Percentiles rank a stretch among this genome's conserved stretches.
These are phyloP conservation scores for Alloteropsis semialata DNA, from an alignment of 176 grass and related monocot genomes.

Conservation along the genomic window DNA sequence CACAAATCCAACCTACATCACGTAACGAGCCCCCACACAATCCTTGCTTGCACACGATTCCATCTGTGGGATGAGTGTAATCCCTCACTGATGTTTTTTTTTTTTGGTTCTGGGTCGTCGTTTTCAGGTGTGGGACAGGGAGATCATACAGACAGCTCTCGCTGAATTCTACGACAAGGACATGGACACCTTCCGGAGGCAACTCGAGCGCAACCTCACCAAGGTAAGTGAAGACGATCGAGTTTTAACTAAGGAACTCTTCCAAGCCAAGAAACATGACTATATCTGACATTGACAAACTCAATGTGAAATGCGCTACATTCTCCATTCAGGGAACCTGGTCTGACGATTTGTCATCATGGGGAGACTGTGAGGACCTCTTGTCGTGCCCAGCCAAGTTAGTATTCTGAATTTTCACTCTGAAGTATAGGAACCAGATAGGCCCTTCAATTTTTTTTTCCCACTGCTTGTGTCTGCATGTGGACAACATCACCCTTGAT, in stretches of 20 bases:
- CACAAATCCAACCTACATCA: slow-evolving; percentile 89
- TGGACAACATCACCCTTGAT: background rate
- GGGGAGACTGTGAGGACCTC: slow-evolving; percentile 68
- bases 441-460: background rate
- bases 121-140: slow-evolving; percentile 86
- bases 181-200: slow-evolving; percentile 56
- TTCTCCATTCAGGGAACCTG: slow-evolving; percentile 47
- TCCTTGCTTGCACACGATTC: background rate
- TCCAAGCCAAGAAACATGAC: background rate
- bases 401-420: background rate
- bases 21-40: slow-evolving; percentile 27
- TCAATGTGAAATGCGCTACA: no score
- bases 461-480: background rate
- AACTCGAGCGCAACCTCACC: slow-evolving; percentile 63
- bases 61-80: background rate
- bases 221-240: slow-evolving; percentile 21
- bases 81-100: no score
- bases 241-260: background rate
- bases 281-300: background rate
- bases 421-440: background rate
- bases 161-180: slow-evolving; percentile 63
- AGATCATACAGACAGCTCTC: slow-evolving; percentile 74
- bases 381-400: slow-evolving; percentile 69
- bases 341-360: slow-evolving; percentile 59
- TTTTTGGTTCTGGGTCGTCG: background rate